Evolutionary conservation across 148 eudicot species (phyloP).

Genomic region (Cornus controversa): DNA sequence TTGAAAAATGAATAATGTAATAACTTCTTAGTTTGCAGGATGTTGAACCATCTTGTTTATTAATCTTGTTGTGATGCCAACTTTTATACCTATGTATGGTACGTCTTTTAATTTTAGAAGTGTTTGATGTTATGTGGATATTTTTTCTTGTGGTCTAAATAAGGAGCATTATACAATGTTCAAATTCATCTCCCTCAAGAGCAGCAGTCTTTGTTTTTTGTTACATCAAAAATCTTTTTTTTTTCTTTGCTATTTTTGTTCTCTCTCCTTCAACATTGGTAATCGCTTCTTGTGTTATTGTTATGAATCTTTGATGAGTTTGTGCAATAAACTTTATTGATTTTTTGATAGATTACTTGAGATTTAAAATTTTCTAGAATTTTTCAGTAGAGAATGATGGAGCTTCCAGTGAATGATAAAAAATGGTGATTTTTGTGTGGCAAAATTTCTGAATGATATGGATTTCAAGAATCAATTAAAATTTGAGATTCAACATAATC

Average conservation of each 20-base stretch:
- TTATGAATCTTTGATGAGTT: neutral
- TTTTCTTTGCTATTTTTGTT: neutral
- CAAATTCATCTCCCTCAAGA: neutral
- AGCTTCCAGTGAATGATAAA: too few relatives aligned
- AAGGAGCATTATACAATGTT: neutral
- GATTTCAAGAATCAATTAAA: too few relatives aligned
- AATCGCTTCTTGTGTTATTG: neutral
- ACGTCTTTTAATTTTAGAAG: neutral
- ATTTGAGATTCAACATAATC: too few relatives aligned
- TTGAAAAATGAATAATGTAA: neutral
- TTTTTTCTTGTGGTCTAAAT: neutral
- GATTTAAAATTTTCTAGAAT: too few relatives aligned
- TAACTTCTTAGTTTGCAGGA: neutral
- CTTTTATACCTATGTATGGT: conserved; percentile 2
- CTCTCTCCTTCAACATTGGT: neutral
- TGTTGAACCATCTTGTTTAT: neutral
- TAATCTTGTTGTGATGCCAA: neutral
- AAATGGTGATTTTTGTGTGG: too few relatives aligned
- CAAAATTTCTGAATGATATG: too few relatives aligned
- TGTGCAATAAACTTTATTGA: too few relatives aligned
- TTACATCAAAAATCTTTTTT: too few relatives aligned
- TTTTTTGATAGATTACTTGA: too few relatives aligned
- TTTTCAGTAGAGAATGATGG: too few relatives aligned
- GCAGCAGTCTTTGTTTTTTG: neutral
- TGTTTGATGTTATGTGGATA: neutral